Conservation (phyloP, 371 early-diverging fungal genomes). For the Rhizomucor pusillus region DNA sequence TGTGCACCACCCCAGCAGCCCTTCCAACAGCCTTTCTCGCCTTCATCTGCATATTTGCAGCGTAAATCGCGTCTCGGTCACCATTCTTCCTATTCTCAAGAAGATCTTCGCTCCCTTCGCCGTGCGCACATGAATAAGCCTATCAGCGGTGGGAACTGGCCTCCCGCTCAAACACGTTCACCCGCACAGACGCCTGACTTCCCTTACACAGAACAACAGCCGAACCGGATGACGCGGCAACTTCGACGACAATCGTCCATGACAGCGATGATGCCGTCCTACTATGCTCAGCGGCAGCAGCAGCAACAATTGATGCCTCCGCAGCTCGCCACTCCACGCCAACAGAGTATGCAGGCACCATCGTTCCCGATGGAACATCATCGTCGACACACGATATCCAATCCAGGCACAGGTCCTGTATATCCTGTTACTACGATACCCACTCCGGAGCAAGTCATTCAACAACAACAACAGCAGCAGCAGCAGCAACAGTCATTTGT, state of each 20-base stretch:
- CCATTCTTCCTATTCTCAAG: conserved; percentile 20
- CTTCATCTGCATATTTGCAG: conserved; percentile 4
- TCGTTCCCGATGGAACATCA: not conserved
- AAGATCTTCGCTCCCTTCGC: conserved; percentile 16
- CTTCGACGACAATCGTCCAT: conserved; percentile 15
- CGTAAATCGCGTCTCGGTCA: conserved; percentile 15
- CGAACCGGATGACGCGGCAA: conserved; percentile 7
- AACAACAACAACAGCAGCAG: conserved; percentile 4
- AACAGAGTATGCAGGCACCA: conserved; percentile 1
- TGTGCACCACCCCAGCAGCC: conserved; percentile 6
- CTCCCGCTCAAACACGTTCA: conserved; percentile 8
- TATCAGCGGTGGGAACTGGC: conserved; percentile 12
- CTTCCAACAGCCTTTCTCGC: not conserved
- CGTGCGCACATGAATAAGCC: conserved; percentile 12
- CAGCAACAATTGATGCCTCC: conserved; percentile 9
- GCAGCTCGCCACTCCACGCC: conserved; percentile 2
- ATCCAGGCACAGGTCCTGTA: conserved; percentile 1
- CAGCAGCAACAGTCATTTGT: conserved; percentile 4
- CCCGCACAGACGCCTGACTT: conserved; percentile 6
- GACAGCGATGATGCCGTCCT: conserved; percentile 16
- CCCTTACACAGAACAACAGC: conserved; percentile 1
- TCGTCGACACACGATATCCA: conserved; percentile 14
- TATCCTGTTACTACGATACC: no score
- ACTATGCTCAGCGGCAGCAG: conserved; percentile 13
- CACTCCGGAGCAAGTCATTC: not conserved